These are phyloP conservation scores for Galeopsis tetrahit DNA, from an alignment of 257 asterid species.

Conservation along the genomic window DNA sequence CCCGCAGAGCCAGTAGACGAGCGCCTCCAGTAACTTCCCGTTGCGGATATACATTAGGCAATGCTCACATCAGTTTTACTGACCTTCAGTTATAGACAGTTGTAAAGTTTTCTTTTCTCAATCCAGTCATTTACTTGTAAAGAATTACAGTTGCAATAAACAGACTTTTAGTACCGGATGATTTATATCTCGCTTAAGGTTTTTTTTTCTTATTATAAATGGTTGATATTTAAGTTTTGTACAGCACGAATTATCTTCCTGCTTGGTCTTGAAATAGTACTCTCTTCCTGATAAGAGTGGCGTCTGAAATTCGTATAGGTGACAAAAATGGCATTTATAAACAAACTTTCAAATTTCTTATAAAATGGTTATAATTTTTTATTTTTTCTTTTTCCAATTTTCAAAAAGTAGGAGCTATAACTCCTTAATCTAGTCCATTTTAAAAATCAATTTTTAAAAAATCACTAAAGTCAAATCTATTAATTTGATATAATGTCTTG, in stretches of 20 bases:
- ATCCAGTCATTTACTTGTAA: constrained; percentile 40
- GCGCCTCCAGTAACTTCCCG: not conserved
- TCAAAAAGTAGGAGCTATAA: too few species aligned
- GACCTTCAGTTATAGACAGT: constrained; percentile 19
- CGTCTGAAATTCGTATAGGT: not conserved
- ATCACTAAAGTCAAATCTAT: too few species aligned
- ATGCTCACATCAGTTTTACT: constrained; percentile 6
- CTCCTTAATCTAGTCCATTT: too few species aligned
- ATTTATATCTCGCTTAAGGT: not conserved
- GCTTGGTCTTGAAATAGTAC: not conserved
- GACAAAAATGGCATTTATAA: not conserved
- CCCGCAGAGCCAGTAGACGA: constrained; percentile 53
- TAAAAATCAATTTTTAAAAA: too few species aligned
- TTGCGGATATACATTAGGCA: not conserved
- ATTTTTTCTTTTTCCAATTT: too few species aligned
- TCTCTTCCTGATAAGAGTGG: too few species aligned
- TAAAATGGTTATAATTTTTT: too few species aligned
- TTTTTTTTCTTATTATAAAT: not conserved
- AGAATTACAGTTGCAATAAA: constrained; percentile 12
- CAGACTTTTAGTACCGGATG: not conserved
- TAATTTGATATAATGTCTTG: too few species aligned
- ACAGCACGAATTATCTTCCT: not conserved
- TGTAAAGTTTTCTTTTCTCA: constrained; percentile 13
- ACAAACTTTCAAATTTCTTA: too few species aligned
- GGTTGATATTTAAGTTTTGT: not conserved